Conservation (phyloP, 371 early-diverging fungal genomes). For the Batkoa obscura region DNA sequence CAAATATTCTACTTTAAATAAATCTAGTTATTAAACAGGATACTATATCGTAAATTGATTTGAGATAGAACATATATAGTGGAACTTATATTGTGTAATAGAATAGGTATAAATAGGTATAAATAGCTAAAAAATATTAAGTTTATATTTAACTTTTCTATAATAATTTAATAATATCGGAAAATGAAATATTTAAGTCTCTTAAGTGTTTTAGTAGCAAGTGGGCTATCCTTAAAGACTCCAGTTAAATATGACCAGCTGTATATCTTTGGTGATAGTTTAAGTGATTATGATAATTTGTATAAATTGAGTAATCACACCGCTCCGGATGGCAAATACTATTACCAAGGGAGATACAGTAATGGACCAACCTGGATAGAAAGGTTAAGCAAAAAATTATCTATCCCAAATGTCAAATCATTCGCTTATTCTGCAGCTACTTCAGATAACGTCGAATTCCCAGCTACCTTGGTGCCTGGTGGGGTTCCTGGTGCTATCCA, state of each 20-base stretch:
- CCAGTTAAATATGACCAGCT: background rate
- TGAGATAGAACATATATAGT: no score
- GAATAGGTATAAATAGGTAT: no score
- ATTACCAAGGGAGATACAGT: conserved; percentile 1
- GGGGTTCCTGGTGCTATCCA: no score
- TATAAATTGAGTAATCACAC: background rate
- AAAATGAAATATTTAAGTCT: no score
- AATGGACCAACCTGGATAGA: conserved; percentile 1
- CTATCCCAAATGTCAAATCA: background rate
- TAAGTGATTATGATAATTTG: background rate
- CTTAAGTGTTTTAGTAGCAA: background rate
- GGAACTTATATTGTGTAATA: no score
- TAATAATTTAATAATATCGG: no score
- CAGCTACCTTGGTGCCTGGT: background rate
- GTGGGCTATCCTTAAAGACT: background rate
- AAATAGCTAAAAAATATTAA: no score
- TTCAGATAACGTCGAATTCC: background rate
- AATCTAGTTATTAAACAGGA: no score
- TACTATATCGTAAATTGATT: no score
- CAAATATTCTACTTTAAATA: no score
- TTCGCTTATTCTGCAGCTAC: background rate
- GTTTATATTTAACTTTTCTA: no score
- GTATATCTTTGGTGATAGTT: conserved; percentile 3
- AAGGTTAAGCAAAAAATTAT: background rate
- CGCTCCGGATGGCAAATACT: background rate